Percentiles rank a stretch among this genome's conserved stretches.
Conservation (phyloP, 768 basidiomycete species). For the Termitomyces sp. region DNA sequence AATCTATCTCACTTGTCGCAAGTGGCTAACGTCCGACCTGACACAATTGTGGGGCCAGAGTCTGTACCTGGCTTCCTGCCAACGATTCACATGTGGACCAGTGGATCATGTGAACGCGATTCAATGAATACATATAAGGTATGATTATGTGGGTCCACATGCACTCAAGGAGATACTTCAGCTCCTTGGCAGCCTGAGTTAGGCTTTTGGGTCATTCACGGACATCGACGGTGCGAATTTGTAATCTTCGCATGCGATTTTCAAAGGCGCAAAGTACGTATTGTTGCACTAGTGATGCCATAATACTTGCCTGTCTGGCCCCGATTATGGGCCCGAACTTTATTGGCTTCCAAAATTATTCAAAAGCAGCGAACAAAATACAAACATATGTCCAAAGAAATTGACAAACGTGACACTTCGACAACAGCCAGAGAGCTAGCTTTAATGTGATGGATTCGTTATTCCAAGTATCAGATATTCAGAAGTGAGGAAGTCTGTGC, state of each 20-base stretch:
- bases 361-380: too few species aligned
- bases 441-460: too few species aligned
- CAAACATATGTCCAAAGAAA: too few species aligned
- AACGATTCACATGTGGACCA: constrained; percentile 20
- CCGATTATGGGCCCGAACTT: neutral
- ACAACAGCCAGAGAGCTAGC: too few species aligned
- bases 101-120: neutral
- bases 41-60: too few species aligned
- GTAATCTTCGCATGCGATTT: neutral
- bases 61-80: constrained; percentile 12
- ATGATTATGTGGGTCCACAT: constrained; percentile 13
- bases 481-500: neutral
- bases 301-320: too few species aligned
- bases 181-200: constrained; percentile 17
- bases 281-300: too few species aligned
- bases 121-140: too few species aligned
- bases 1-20: constrained; percentile 12
- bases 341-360: too few species aligned
- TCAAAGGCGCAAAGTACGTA: neutral
- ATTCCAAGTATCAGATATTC: too few species aligned
- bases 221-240: constrained; percentile 13
- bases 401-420: too few species aligned
- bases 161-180: constrained; percentile 16
- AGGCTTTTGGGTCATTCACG: constrained; percentile 19
- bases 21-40: constrained; percentile 13